Base-by-base conservation (phyloP, 164 flowering plant species). In the Magnolia officinalis region DNA sequence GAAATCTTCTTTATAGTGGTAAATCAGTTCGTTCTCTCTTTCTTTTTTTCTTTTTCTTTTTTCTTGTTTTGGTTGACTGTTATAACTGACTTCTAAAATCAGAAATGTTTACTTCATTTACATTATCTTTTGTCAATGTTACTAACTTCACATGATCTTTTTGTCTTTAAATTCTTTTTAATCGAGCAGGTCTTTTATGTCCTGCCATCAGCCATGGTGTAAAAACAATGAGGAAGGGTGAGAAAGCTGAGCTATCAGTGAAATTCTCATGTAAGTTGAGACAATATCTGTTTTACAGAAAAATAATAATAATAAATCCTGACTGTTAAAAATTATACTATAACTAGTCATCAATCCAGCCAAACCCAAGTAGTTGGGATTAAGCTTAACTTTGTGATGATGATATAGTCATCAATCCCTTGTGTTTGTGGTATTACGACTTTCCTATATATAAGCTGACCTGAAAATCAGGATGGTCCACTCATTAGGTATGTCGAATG, bases 141-240 rank as follows among this genome's bases (percentile, higher is more conserved):
- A 26, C 29, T 26, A 1, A 1, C 29, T 26, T 26, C 29, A 26
- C 29, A 26, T 26, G 29, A 26, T 26, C 2, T 26, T 26, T 26
- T 26, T 50, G 55, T 70, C 13, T 26, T 74, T 55, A 31, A 58
- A 37, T 10, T 21, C 21, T 13, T 67, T 67, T 23, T 49, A 10
- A 49, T 55, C 50, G 16, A 24, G 70, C 78, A 88, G 90, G 84
- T 68, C 72, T 76, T 77, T 69, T 84, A 9, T 87, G 88, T 75
- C 88, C 90, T 76, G 91, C 91, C 24, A 80, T 90, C 23, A 74
- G 85, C 78, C 84, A 72, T 75, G 89, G 90, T 37, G 87, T 87
- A 66, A 89, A 83, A 75, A 89, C 91, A 58, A 90, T 90, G 94
- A 84, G 88, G 78, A 88, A 75, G 80, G 88, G 88, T 13, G 94